Evolutionary conservation across 139 green algal genomes (phyloP).

Genomic region (Auxenochlorella pyrenoidosa): DNA sequence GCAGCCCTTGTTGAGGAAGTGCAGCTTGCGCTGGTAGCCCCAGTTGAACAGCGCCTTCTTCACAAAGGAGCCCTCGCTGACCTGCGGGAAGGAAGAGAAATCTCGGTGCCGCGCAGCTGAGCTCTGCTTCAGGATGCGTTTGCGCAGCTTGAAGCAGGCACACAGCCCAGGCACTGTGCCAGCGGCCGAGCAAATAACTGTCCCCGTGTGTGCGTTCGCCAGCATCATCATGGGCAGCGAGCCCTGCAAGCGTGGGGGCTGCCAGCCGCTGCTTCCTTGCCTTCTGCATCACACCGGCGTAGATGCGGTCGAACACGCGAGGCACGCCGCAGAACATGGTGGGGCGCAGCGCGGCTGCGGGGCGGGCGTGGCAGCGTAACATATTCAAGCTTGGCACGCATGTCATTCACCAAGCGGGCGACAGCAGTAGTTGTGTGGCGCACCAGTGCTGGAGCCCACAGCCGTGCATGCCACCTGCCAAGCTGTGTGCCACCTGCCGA

Average conservation of each 20-base stretch:
- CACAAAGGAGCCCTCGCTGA: constrained; percentile 45
- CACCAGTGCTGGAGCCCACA: too few species aligned
- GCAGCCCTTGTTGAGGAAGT: constrained; percentile 66
- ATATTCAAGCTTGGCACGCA: too few species aligned
- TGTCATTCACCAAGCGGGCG: too few species aligned
- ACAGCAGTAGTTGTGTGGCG: too few species aligned
- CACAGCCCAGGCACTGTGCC: too few species aligned
- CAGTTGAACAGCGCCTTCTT: constrained; percentile 86
- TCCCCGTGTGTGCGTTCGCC: too few species aligned
- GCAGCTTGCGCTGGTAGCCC: constrained; percentile 82
- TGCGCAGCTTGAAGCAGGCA: too few species aligned
- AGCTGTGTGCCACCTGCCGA: too few species aligned
- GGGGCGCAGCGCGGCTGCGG: constrained; percentile 74
- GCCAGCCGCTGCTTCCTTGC: constrained; percentile 19
- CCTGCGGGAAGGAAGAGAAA: neutral
- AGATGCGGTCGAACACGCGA: constrained; percentile 97
- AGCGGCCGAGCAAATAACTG: too few species aligned
- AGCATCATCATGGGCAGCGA: too few species aligned
- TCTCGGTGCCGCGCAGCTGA: neutral
- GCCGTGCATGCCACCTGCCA: too few species aligned
- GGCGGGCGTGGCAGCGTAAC: neutral
- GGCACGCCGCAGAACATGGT: constrained; percentile 95
- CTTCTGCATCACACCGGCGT: constrained; percentile 74
- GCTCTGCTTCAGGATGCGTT: neutral
- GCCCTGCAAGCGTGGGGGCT: too few species aligned